phyloP scores from a whole-genome alignment of 129 eudicot species.

The Helichrysum umbraculigerum region DNA sequence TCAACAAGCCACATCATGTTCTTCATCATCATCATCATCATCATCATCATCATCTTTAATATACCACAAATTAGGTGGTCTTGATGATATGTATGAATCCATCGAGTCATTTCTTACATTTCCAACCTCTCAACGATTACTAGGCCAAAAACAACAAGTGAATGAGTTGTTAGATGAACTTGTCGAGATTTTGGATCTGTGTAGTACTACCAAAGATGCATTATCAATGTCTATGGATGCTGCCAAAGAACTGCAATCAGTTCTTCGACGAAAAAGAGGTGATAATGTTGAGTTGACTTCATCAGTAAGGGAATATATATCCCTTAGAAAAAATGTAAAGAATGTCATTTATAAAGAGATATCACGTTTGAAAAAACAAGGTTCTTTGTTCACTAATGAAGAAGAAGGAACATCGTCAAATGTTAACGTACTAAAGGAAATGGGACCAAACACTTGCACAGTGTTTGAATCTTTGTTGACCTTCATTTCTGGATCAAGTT shows the following conservation, averaged over 20 bases:
- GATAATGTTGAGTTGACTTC: slow-evolving; percentile 7
- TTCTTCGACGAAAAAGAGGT: slow-evolving; percentile 21
- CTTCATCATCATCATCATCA: slow-evolving; percentile 25
- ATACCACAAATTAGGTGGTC: neutral
- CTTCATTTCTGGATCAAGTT: slow-evolving; percentile 20
- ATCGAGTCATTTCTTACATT: slow-evolving; percentile 7
- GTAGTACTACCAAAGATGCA: slow-evolving; percentile 19
- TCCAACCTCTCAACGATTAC: slow-evolving; percentile 8
- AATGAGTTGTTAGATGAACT: slow-evolving; percentile 25
- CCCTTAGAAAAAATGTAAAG: neutral
- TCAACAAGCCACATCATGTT: slow-evolving; percentile 10
- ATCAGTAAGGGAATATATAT: slow-evolving; percentile 11
- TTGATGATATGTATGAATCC: slow-evolving; percentile 12
- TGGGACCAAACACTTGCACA: slow-evolving; percentile 18
- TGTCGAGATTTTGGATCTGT: slow-evolving; percentile 24
- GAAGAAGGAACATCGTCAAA: neutral
- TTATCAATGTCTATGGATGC: slow-evolving; percentile 1
- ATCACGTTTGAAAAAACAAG: neutral
- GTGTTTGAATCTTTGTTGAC: slow-evolving; percentile 39
- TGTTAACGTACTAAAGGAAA: slow-evolving; percentile 18
- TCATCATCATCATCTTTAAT: slow-evolving; percentile 14
- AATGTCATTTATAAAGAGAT: neutral
- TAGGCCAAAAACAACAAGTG: slow-evolving; percentile 12
- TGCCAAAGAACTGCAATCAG: slow-evolving; percentile 23
- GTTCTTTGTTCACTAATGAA: slow-evolving; percentile 8